These are phyloP conservation scores for Moesziomyces sp. DNA, from an alignment of 1,284 basidiomycete genomes.

Conservation along the genomic window DNA sequence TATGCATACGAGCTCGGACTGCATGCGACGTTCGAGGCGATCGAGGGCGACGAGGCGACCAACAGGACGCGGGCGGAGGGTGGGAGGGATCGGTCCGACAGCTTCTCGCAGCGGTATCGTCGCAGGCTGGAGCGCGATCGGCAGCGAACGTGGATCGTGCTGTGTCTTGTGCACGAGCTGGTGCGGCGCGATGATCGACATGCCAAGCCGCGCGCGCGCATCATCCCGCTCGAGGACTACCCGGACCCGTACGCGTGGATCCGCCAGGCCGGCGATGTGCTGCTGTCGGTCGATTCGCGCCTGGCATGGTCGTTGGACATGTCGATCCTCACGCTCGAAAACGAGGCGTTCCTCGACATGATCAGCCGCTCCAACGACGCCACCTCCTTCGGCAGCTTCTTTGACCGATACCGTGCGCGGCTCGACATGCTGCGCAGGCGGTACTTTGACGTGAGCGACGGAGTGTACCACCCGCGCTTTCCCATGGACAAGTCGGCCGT, in stretches of 20 bases:
- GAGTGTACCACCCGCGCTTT: constrained; percentile 26
- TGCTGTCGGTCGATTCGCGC: constrained; percentile 37
- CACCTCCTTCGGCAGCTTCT: constrained; percentile 33
- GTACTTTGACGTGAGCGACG: constrained; percentile 37
- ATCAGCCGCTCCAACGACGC: constrained; percentile 30
- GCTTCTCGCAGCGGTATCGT: constrained; percentile 10
- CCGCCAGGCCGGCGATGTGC: constrained; percentile 32
- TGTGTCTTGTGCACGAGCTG: constrained; percentile 43
- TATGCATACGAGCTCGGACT: constrained; percentile 68
- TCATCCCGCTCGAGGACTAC: constrained; percentile 38
- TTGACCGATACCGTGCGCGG: constrained; percentile 28
- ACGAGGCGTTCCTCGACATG: constrained; percentile 32
- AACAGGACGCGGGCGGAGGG: not conserved
- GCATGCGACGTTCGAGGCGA: constrained; percentile 22
- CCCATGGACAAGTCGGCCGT: constrained; percentile 48
- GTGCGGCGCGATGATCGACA: constrained; percentile 33
- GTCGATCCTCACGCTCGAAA: constrained; percentile 22
- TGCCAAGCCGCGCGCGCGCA: constrained; percentile 20
- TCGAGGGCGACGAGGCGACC: not conserved
- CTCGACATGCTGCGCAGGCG: constrained; percentile 27
- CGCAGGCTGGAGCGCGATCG: constrained; percentile 38
- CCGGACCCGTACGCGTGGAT: constrained; percentile 41
- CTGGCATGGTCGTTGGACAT: constrained; percentile 45
- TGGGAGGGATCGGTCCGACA: constrained; percentile 12
- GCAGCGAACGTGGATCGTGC: constrained; percentile 49